Evolutionary conservation across 2,329 filamentous ascomycete genomes (phyloP).

Genomic region (Colletotrichum tropicicola): DNA sequence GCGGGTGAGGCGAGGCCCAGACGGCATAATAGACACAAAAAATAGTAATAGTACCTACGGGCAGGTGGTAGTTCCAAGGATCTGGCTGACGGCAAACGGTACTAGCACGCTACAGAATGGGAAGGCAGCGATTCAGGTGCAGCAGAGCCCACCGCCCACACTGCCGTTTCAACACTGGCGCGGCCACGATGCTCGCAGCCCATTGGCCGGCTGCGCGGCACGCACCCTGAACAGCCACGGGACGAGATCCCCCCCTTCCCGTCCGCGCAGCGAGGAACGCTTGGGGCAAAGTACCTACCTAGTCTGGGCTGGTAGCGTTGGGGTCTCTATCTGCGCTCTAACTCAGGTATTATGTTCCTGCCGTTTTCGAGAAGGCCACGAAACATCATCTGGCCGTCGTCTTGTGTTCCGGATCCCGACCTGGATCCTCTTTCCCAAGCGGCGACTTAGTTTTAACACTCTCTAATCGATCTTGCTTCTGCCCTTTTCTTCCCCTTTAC

Average conservation of each 20-base stretch:
- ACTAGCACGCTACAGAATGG: not conserved
- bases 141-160: constrained; percentile 7
- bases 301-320: not conserved
- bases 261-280: not conserved
- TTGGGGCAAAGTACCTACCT: not conserved
- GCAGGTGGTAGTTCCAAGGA: not conserved
- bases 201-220: constrained; percentile 3
- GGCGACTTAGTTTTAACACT: not conserved
- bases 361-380: constrained; percentile 30
- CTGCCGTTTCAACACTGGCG: constrained; percentile 18
- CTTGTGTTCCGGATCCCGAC: not conserved
- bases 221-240: not conserved
- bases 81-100: not conserved
- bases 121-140: constrained; percentile 17
- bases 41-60: not conserved
- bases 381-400: constrained; percentile 12
- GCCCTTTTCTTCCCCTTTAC: not conserved
- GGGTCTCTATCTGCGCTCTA: not conserved
- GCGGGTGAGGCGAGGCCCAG: not conserved
- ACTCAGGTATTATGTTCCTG: constrained; percentile 19
- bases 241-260: too few species aligned
- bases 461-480: not conserved
- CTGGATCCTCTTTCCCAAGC: not conserved
- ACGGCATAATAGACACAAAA: not conserved
- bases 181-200: not conserved